These are phyloP conservation scores for Fusarium tupiense DNA, from an alignment of 2,329 filamentous ascomycete species.

Conservation along the genomic window DNA sequence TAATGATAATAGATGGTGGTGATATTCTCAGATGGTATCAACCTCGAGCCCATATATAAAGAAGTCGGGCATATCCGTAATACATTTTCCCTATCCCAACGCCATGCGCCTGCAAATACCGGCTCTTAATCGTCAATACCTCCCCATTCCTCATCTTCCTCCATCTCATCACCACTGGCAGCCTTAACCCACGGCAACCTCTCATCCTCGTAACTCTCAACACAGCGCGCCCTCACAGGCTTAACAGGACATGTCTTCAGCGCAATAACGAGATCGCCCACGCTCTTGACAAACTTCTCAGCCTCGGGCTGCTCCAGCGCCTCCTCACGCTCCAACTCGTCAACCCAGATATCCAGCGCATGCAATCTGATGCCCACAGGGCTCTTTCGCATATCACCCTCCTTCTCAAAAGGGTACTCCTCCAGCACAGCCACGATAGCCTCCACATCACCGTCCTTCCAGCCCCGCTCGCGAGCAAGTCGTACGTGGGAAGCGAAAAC, in stretches of 20 bases:
- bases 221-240: constrained; percentile 74
- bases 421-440: constrained; percentile 43
- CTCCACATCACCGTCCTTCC: constrained; percentile 45
- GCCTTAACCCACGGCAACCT: constrained; percentile 69
- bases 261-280: constrained; percentile 66
- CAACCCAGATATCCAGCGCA: constrained; percentile 88
- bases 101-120: constrained; percentile 38
- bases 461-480: constrained; percentile 51
- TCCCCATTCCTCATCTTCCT: constrained; percentile 65
- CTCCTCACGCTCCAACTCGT: constrained; percentile 82
- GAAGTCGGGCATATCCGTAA: constrained; percentile 6
- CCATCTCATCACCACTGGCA: constrained; percentile 46
- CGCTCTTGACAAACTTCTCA: constrained; percentile 59
- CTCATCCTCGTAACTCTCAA: constrained; percentile 77
- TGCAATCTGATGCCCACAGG: constrained; percentile 89
- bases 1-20: constrained; percentile 31
- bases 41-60: constrained; percentile 30
- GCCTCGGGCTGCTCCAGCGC: constrained; percentile 54
- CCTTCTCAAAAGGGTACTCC: constrained; percentile 48
- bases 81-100: constrained; percentile 39
- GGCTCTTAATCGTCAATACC: constrained; percentile 71
- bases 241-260: constrained; percentile 72
- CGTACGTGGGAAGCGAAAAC: constrained; percentile 78
- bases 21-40: constrained; percentile 39
- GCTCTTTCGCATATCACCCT: constrained; percentile 64